Percentiles rank a stretch among this genome's conserved stretches.
Evolutionary conservation across 1,284 basidiomycete species (phyloP).

Genomic region (Uromyces viciae-fabae): DNA sequence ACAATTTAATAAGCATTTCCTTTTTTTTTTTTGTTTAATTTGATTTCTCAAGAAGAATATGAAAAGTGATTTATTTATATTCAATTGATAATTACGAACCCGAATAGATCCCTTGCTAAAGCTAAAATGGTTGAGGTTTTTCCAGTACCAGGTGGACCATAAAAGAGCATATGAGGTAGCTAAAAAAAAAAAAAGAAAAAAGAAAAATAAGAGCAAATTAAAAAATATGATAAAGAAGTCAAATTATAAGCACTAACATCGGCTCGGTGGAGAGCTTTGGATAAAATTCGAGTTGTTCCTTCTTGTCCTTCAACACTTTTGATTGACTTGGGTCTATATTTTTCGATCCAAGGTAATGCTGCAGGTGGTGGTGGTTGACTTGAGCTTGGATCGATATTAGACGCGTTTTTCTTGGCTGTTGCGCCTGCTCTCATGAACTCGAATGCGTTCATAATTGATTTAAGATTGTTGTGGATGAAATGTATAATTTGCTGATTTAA

Average conservation of each 20-base stretch:
- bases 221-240: slow-evolving; percentile 29
- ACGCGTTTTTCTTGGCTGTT: slow-evolving; percentile 56
- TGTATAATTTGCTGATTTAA: no score
- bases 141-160: slow-evolving; percentile 96
- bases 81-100: no score
- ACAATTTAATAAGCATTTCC: neutral
- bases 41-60: neutral
- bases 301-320: slow-evolving; percentile 91
- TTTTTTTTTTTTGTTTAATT: neutral
- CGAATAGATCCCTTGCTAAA: slow-evolving; percentile 86
- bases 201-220: neutral
- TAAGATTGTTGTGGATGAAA: no score
- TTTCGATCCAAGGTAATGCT: slow-evolving; percentile 93
- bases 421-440: slow-evolving; percentile 36
- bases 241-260: slow-evolving; percentile 23
- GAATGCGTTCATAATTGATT: slow-evolving; percentile 44
- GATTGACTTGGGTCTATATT: slow-evolving; percentile 61
- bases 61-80: neutral
- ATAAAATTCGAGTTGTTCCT: slow-evolving; percentile 72
- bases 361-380: slow-evolving; percentile 60
- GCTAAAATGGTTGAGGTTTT: slow-evolving; percentile 99
- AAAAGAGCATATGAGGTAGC: slow-evolving; percentile 99
- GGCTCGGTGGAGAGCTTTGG: slow-evolving; percentile 28
- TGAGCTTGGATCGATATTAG: slow-evolving; percentile 58
- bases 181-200: slow-evolving; percentile 55